Base-by-base conservation (phyloP, 176 grass and related monocot species). In the Paspalum notatum region DNA sequence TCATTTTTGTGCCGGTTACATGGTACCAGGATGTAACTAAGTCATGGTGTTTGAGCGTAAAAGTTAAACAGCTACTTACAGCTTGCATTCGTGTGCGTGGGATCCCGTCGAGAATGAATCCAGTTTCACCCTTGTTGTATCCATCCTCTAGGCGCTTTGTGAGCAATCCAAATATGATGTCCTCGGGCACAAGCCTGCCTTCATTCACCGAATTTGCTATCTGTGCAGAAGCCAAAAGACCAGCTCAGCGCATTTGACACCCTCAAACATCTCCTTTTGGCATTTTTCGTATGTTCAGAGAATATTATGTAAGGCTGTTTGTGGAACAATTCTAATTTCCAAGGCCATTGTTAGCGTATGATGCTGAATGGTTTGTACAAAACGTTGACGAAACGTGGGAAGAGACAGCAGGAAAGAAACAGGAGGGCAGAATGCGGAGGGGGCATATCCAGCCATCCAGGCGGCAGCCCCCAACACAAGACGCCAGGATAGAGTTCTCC, bases 31-130 rank as follows among this genome's bases (percentile, higher is more conserved):
- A 38, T 62, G 18, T 20, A 55, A 78, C 10, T 6, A 39, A 27
- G 52, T 58, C 79, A 1, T 76, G 46, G 18, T 54, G 44, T 68
- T 60, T 54, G 46, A 68, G 46, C 26, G 46, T n/a, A 26, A 1
- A 75, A 62, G 0, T 40, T 65, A 20, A 53, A 72, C 6, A 12
- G 73, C 20, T 16, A 75, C 90, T 82, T 89, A 99, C 96, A 82
- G 96, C 96, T 86, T 99, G 92, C 65, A 95, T 83, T 9, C 26
- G 80, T 61, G 84, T 93, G 42, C 90, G 88, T 13, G 96, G 96
- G 2, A 99, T 95, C 51, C 96, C 96, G 82, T 93, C 96, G 0
- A 99, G 92, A 87, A 99, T 93, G 71, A 99, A 99, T 74, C 96
- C 96, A 68, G 80, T 77, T 91, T 99, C 96, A 71, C 96, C 96